These are phyloP conservation scores for Pseudocercospora vitis DNA, from an alignment of 2,329 filamentous ascomycete species.

Conservation along the genomic window DNA sequence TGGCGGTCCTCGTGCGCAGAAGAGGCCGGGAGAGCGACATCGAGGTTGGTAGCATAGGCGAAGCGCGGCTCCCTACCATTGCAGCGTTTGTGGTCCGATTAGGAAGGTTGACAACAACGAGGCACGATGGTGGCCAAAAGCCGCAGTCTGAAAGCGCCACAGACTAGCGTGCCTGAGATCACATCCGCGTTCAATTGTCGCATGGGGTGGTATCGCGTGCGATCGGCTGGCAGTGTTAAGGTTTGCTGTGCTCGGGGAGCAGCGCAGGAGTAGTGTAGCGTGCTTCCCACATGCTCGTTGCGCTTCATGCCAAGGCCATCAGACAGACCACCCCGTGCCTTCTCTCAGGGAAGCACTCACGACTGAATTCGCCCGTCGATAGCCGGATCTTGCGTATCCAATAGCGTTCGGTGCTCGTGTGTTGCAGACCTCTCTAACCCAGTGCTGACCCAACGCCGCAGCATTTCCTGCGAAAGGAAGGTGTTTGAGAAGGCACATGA, in stretches of 20 bases:
- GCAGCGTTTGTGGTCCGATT: too few species aligned
- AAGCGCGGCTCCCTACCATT: too few species aligned
- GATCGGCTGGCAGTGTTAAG: not conserved
- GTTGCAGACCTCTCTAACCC: not conserved
- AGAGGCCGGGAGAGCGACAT: too few species aligned
- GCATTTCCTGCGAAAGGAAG: constrained; percentile 1
- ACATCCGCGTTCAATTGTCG: not conserved
- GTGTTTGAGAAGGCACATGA: not conserved
- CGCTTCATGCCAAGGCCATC: not conserved
- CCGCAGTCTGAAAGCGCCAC: not conserved
- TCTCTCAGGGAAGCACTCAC: not conserved
- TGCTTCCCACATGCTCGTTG: not conserved
- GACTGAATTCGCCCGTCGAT: not conserved
- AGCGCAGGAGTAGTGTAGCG: not conserved
- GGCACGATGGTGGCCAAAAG: not conserved
- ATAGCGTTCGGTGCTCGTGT: not conserved
- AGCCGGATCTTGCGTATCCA: not conserved
- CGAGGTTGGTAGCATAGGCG: too few species aligned
- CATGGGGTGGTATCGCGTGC: not conserved
- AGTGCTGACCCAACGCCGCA: not conserved
- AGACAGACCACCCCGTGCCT: not conserved
- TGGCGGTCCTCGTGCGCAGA: too few species aligned
- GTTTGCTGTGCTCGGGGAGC: not conserved
- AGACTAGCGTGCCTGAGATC: not conserved
- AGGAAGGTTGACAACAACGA: not conserved